phyloP scores from a whole-genome alignment of 2,329 filamentous ascomycete species.

The Amesomyces nigricolor region DNA sequence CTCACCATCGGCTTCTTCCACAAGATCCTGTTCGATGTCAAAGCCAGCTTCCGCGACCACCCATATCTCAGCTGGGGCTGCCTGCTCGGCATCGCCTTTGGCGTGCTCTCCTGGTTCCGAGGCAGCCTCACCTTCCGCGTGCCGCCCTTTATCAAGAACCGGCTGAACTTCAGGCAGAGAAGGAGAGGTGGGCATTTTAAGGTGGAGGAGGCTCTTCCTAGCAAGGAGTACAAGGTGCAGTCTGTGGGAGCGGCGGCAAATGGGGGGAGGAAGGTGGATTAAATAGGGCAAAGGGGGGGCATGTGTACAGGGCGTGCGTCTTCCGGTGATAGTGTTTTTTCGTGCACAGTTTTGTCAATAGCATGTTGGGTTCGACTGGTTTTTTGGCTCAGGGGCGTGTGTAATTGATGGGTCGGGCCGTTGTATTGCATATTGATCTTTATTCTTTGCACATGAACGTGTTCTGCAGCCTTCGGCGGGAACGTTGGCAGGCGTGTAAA shows the following conservation, averaged over 20 bases:
- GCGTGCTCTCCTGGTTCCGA: conserved; percentile 48
- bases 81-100: conserved; percentile 51
- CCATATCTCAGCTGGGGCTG: conserved; percentile 54
- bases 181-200: conserved; percentile 55
- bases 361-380: neutral
- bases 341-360: conserved; percentile 5
- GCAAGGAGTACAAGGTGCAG: conserved; percentile 30
- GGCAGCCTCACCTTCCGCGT: conserved; percentile 27
- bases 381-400: neutral
- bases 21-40: conserved; percentile 64
- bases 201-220: conserved; percentile 45
- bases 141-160: conserved; percentile 26
- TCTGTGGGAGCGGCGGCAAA: conserved; percentile 14
- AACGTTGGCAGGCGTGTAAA: neutral
- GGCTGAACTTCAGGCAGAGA: conserved; percentile 27
- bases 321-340: conserved; percentile 3
- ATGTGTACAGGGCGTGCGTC: neutral
- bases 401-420: neutral
- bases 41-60: conserved; percentile 53
- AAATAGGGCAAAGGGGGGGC: neutral
- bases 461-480: neutral
- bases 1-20: conserved; percentile 68
- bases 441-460: neutral
- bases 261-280: conserved; percentile 21
- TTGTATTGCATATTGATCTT: conserved; percentile 10